These are phyloP conservation scores for Geotrichum fermentans DNA, from an alignment of 1,139 yeast genomes.

Conservation along the genomic window DNA sequence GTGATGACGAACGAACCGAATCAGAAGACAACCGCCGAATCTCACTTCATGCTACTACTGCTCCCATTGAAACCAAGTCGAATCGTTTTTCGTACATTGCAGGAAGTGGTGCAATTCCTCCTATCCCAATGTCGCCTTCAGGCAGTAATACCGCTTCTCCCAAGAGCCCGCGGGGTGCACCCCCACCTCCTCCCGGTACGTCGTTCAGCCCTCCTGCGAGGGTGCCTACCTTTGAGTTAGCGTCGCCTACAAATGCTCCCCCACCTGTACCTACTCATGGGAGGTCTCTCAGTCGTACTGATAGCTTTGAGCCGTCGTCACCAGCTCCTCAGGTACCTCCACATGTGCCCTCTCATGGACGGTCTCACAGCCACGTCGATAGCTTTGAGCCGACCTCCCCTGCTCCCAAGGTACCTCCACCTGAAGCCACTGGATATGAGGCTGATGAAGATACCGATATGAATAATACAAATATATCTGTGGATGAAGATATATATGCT, in stretches of 20 bases:
- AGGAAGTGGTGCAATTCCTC: slow-evolving; percentile 32
- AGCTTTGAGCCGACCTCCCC: background rate
- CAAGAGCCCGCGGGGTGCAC: background rate
- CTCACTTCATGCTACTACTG: no score
- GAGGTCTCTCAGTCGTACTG: slow-evolving; percentile 1
- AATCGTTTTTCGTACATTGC: slow-evolving; percentile 28
- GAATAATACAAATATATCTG: slow-evolving; percentile 24
- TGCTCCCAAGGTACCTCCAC: slow-evolving; percentile 17
- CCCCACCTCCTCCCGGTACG: slow-evolving; percentile 22
- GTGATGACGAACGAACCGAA: slow-evolving; percentile 37
- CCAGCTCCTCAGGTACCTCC: slow-evolving; percentile 22
- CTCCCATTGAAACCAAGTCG: slow-evolving; percentile 14
- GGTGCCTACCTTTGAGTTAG: slow-evolving; percentile 17
- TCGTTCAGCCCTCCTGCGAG: slow-evolving; percentile 21
- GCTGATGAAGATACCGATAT: slow-evolving; percentile 48
- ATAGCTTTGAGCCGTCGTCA: background rate
- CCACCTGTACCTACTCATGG: slow-evolving; percentile 22
- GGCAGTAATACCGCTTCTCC: background rate
- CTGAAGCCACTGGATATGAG: slow-evolving; percentile 45
- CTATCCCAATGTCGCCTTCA: slow-evolving; percentile 25
- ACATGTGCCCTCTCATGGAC: slow-evolving; percentile 20
- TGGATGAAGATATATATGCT: slow-evolving; percentile 21
- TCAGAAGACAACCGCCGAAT: slow-evolving; percentile 29
- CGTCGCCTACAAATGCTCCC: slow-evolving; percentile 20
- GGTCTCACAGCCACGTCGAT: background rate